These are phyloP conservation scores for Spathaspora boniae DNA, from an alignment of 805 yeast species.

Conservation along the genomic window DNA sequence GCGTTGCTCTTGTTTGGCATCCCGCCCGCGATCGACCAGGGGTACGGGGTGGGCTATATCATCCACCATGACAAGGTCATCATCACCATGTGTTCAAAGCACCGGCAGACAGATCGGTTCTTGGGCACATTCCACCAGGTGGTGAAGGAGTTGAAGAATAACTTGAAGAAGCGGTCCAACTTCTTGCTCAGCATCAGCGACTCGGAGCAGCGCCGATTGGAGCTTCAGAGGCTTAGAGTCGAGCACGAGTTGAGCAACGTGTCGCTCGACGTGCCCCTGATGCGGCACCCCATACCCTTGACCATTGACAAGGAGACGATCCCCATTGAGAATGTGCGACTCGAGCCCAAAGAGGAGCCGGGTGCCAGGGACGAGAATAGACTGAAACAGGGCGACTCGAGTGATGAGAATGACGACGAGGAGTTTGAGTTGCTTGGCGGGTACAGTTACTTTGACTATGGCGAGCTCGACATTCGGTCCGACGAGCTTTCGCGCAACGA, in stretches of 20 bases:
- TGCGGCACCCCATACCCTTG: slow-evolving; percentile 23
- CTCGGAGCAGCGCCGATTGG: slow-evolving; percentile 28
- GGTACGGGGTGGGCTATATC: slow-evolving; percentile 91
- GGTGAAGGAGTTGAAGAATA: slow-evolving; percentile 54
- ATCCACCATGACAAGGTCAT: slow-evolving; percentile 77
- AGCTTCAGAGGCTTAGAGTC: slow-evolving; percentile 31
- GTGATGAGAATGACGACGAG: slow-evolving; percentile 11
- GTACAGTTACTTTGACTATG: slow-evolving; percentile 80
- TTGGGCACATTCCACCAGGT: slow-evolving; percentile 64
- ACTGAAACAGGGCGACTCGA: too few species aligned
- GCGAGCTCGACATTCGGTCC: slow-evolving; percentile 58
- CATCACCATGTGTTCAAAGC: slow-evolving; percentile 81
- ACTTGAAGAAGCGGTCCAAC: slow-evolving; percentile 37
- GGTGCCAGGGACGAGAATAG: slow-evolving; percentile 3
- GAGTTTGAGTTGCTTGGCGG: slow-evolving; percentile 61
- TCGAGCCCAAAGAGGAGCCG: slow-evolving; percentile 5
- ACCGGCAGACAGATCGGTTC: slow-evolving; percentile 81
- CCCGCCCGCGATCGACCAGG: slow-evolving; percentile 87
- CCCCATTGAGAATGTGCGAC: slow-evolving; percentile 12
- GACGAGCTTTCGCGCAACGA: slow-evolving; percentile 28
- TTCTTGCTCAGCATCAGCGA: slow-evolving; percentile 29
- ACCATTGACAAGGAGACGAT: slow-evolving; percentile 16
- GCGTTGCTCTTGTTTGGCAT: slow-evolving; percentile 84
- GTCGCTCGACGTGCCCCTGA: slow-evolving; percentile 19
- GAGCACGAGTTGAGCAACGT: slow-evolving; percentile 33